phyloP scores from a whole-genome alignment of 495 filamentous ascomycete genomes.

The Penicillium odoratum region DNA sequence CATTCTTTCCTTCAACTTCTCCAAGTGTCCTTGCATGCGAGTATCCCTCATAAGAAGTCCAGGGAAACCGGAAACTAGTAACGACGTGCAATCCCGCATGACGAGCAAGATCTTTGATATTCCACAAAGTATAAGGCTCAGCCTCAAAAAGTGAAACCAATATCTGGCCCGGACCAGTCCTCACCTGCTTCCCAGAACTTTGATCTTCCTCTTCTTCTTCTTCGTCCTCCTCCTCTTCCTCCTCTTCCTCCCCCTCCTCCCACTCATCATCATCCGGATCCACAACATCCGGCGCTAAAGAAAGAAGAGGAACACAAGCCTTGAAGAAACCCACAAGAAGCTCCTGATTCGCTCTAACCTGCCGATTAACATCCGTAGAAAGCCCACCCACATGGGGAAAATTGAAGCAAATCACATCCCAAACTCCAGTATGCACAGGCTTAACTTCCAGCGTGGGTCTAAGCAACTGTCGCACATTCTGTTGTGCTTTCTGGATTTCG shows the following conservation, averaged over 20 bases:
- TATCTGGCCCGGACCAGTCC: constrained; percentile 59
- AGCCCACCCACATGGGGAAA: constrained; percentile 95
- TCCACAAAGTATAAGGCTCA: constrained; percentile 93
- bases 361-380: constrained; percentile 88
- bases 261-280: constrained; percentile 24
- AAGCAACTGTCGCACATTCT: background rate
- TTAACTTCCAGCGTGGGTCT: background rate
- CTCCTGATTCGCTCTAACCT: constrained; percentile 90
- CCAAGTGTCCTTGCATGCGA: constrained; percentile 86
- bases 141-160: constrained; percentile 89
- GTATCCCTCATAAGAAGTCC: constrained; percentile 77
- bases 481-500: background rate
- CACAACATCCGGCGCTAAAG: constrained; percentile 33
- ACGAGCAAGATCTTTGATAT: constrained; percentile 79
- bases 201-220: constrained; percentile 14
- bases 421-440: constrained; percentile 41
- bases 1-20: constrained; percentile 60
- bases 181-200: constrained; percentile 20
- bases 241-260: constrained; percentile 24
- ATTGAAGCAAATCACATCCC: constrained; percentile 85
- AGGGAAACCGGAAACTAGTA: constrained; percentile 75
- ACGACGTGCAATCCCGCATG: constrained; percentile 74
- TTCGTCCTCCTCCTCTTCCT: constrained; percentile 20
- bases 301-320: constrained; percentile 52
- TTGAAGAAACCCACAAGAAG: constrained; percentile 82